Conservation (phyloP, 1,284 basidiomycete species). For the Sanghuangporus sanghuang region DNA sequence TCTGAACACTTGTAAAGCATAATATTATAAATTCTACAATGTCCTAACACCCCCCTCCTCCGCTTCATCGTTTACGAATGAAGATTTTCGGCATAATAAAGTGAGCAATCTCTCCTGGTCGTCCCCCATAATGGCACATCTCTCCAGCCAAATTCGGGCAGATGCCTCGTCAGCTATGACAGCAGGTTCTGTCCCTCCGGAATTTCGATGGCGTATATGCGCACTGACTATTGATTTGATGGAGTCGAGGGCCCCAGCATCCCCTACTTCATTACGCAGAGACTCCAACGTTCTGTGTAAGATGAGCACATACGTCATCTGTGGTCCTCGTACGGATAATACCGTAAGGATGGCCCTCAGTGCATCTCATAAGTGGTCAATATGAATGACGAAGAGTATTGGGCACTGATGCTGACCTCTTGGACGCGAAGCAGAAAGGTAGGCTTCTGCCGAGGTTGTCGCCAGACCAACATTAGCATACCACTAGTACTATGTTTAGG, state of each 20-base stretch:
- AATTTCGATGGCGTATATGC: background rate
- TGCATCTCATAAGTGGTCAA: conserved; percentile 4
- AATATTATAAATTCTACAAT: background rate
- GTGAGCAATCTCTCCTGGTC: conserved; percentile 9
- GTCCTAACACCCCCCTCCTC: conserved; percentile 5
- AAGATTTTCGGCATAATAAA: background rate
- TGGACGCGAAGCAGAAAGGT: conserved; percentile 1
- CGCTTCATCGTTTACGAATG: background rate
- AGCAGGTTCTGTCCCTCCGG: background rate
- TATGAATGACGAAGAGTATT: background rate
- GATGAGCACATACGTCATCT: background rate
- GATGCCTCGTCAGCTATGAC: background rate
- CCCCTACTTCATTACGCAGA: background rate
- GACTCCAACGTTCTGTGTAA: background rate
- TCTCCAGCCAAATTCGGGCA: background rate
- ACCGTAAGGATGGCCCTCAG: conserved; percentile 7
- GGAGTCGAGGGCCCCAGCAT: background rate
- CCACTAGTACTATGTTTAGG: conserved; percentile 11
- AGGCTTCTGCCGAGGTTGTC: conserved; percentile 6
- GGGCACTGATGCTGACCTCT: background rate
- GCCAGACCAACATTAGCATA: conserved; percentile 4
- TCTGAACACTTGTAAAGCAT: background rate
- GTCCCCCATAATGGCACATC: background rate
- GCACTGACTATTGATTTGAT: background rate
- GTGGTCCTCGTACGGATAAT: conserved; percentile 5